Evolutionary conservation across 192 early-diverging fungal species (phyloP).

Genomic region (Gorgonomyces haynaldii): DNA sequence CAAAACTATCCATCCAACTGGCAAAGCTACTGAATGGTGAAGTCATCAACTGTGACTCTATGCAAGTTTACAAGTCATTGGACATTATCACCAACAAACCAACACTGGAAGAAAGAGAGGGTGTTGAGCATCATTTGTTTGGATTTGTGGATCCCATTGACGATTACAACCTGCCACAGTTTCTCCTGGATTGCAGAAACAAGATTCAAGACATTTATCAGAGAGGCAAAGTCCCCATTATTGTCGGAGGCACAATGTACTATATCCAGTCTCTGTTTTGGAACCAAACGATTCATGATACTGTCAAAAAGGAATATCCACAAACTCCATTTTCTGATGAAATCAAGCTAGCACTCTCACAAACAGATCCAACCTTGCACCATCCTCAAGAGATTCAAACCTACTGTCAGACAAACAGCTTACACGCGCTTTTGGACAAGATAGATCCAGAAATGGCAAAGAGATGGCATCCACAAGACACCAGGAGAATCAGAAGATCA

Average conservation of each 20-base stretch:
- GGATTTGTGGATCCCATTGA: conserved; percentile 50
- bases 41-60: conserved; percentile 87
- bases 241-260: conserved; percentile 96
- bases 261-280: conserved; percentile 89
- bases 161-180: conserved; percentile 84
- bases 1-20: conserved; percentile 80
- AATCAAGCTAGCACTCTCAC: conserved; percentile 6
- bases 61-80: conserved; percentile 90
- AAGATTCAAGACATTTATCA: conserved; percentile 70
- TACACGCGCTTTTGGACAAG: conserved; percentile 55
- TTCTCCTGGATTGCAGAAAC: conserved; percentile 59
- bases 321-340: conserved; percentile 6
- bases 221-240: conserved; percentile 60
- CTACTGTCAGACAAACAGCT: conserved; percentile 17
- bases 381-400: conserved; percentile 2
- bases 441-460: conserved; percentile 81
- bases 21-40: conserved; percentile 71
- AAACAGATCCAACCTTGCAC: conserved; percentile 9
- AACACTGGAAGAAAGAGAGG: conserved; percentile 50
- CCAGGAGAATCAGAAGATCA: conserved; percentile 73
- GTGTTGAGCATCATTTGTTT: conserved; percentile 75
- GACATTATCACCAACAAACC: conserved; percentile 95
- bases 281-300: conserved; percentile 49
- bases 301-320: too few species aligned
- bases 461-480: conserved; percentile 82